phyloP scores from a whole-genome alignment of 331 rosid genomes.

The Prunus yedoensis region DNA sequence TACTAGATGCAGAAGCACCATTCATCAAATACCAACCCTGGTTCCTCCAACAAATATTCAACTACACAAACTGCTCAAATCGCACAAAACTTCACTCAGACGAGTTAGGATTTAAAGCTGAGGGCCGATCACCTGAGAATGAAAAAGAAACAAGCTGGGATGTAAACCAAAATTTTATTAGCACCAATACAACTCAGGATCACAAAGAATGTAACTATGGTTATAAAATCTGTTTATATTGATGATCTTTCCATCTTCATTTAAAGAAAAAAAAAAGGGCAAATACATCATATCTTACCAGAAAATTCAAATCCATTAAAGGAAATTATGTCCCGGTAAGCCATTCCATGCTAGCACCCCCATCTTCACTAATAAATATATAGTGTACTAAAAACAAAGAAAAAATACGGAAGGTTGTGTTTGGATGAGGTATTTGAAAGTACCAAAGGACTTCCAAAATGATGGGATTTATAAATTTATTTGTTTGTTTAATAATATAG shows the following conservation, averaged over 20 bases:
- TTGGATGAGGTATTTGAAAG: too few relatives aligned
- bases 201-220: background rate
- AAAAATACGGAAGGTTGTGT: too few relatives aligned
- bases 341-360: background rate
- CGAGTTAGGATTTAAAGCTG: background rate
- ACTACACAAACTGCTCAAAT: slow-evolving; percentile 14
- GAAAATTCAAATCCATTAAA: background rate
- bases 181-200: background rate
- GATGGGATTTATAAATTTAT: too few relatives aligned
- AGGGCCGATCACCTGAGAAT: background rate
- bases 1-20: slow-evolving; percentile 47
- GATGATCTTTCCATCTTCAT: background rate
- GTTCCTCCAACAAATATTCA: slow-evolving; percentile 23
- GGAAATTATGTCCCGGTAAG: background rate
- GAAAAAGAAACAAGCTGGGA: background rate
- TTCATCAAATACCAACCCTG: slow-evolving; percentile 35
- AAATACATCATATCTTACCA: background rate
- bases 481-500: too few relatives aligned
- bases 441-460: too few relatives aligned
- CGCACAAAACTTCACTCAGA: background rate
- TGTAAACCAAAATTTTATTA: background rate
- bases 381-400: background rate
- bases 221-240: background rate
- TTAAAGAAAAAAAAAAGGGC: background rate
- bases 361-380: background rate